Evolutionary conservation across 345 rosid species (phyloP), one percentile per base, ranked within the genome.

Genomic region (Raphanus raphanistrum): DNA sequence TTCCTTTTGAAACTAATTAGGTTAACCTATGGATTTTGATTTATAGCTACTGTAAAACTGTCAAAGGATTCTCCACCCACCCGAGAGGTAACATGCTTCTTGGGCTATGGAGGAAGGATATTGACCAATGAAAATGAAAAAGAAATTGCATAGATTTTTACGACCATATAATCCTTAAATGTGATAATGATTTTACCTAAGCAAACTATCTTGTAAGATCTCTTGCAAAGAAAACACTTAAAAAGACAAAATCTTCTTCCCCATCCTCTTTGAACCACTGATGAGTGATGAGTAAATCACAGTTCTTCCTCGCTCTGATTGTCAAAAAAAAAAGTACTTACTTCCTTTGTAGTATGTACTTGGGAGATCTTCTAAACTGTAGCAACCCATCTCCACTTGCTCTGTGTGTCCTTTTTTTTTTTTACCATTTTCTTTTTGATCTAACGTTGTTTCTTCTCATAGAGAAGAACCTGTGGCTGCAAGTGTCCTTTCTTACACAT

Each of bases 401-500:
- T 27, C 63, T 59, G 15, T 12, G 27, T 43, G 10, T 60, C 17
- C 4, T 11, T 78, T 27, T 6, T 1, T 6, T 1, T 7, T 52
- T 38, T 9, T 38, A 38, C 43, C 43, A 4, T 4, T 48, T 61
- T 55, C 12, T 8, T 15, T 48, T 52, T 52, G 58, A 8, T 52
- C 16, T 52, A 52, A 16, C 58, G 58, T 15, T 52, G 43, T 38
- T 38, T 38, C 43, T 38, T 38, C 43, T 38, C 43, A 38, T 38
- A 38, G 43, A 38, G 11, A 38, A 8, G 43, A 38, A 38, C 43
- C 11, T 38, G 43, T 38, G 43, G 43, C 43, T 95, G 99, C 86
- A 92, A 83, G 80, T 81, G 99, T 80, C 99, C 99, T 80, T 80
- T 90, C 73, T 88, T 88, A 35, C 96, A 95, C 87, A 89, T 85